A percentile compares a stretch with the other conserved stretches of the same genome.
Evolutionary conservation across 441 rosid species (phyloP).

Genomic region (Pelargonium citronellum): DNA sequence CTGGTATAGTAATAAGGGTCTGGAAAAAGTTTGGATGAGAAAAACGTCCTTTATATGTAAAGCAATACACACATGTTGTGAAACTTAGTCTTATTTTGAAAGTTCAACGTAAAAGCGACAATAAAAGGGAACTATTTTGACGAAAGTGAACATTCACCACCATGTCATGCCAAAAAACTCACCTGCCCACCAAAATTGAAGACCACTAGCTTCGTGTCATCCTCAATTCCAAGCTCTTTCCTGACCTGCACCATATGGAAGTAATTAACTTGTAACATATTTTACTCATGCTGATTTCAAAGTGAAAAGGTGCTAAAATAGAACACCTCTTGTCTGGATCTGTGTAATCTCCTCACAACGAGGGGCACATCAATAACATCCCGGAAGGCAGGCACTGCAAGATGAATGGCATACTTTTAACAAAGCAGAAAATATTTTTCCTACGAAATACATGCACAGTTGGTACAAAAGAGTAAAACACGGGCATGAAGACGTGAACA

Average conservation of each 20-base stretch:
- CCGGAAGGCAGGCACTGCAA: slow-evolving; percentile 97
- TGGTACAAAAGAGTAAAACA: not conserved
- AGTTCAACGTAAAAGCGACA: not conserved
- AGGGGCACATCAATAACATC: slow-evolving; percentile 94
- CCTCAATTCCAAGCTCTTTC: slow-evolving; percentile 75
- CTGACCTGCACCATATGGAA: slow-evolving; percentile 47
- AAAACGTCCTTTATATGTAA: not conserved
- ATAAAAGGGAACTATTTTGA: not conserved
- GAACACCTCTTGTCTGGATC: slow-evolving; percentile 77
- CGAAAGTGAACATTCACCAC: not conserved
- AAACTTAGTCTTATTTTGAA: not conserved
- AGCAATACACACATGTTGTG: not conserved
- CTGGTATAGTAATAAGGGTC: not conserved
- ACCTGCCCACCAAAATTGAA: slow-evolving; percentile 99
- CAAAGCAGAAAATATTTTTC: not conserved
- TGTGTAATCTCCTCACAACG: slow-evolving; percentile 94
- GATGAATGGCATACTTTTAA: not conserved
- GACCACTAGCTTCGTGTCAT: slow-evolving; percentile 81
- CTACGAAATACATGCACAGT: not conserved
- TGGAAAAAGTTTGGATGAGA: not conserved
- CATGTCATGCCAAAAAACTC: slow-evolving; percentile 12
- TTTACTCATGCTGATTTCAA: not conserved
- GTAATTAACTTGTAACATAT: slow-evolving; percentile 9
- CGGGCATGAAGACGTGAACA: not conserved
- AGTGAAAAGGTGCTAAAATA: not conserved